Conservation (phyloP, 2,329 filamentous ascomycete species). For the Colletotrichum karsti region DNA sequence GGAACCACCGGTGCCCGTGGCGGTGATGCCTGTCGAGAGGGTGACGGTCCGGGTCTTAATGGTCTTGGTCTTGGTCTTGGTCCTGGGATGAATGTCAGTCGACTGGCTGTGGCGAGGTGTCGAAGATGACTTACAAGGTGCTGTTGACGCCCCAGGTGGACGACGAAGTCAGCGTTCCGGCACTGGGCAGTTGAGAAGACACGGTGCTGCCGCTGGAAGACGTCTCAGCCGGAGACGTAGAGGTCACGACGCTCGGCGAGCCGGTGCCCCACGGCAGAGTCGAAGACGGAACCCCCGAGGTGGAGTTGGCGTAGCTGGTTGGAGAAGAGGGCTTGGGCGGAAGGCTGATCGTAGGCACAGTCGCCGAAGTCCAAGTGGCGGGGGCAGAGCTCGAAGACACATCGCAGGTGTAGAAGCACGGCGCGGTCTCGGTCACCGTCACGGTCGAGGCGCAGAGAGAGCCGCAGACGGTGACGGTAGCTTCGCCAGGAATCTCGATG, state of each 20-base stretch:
- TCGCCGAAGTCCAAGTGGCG: neutral
- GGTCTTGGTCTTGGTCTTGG: neutral
- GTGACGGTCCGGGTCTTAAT: neutral
- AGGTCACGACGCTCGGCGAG: neutral
- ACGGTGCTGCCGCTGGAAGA: neutral
- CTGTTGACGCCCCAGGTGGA: neutral
- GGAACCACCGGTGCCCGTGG: slow-evolving; percentile 3
- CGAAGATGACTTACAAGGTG: neutral
- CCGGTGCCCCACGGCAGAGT: neutral
- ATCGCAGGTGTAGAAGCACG: slow-evolving; percentile 32
- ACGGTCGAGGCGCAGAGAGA: slow-evolving; percentile 35
- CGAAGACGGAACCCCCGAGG: neutral
- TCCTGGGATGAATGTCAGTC: neutral
- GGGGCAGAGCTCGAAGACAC: neutral
- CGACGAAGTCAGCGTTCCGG: neutral
- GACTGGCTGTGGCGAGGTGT: neutral
- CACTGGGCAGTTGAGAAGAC: slow-evolving; percentile 12
- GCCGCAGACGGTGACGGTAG: slow-evolving; percentile 22
- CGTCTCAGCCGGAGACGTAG: neutral
- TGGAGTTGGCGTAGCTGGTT: neutral
- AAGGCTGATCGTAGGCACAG: slow-evolving; percentile 1
- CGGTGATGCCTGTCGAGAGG: neutral
- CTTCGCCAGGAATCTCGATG: neutral
- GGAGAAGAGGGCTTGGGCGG: neutral
- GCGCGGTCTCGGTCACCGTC: slow-evolving; percentile 39